Conservation (phyloP, 768 basidiomycete genomes). For the Pleurotus salmoneostramineus region DNA sequence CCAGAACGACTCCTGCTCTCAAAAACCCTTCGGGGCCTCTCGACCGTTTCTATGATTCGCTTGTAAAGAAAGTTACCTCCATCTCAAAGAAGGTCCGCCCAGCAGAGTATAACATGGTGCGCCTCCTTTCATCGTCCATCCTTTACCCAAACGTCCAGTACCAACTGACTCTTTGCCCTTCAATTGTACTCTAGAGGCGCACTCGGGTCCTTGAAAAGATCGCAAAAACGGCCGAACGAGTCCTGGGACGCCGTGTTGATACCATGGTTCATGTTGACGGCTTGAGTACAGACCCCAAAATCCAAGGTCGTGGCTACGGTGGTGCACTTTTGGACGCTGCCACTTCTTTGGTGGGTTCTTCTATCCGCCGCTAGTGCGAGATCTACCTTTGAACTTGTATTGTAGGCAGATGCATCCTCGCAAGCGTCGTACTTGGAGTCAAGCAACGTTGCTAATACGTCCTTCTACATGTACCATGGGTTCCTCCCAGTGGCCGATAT, state of each 20-base stretch:
- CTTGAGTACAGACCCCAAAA: slow-evolving; percentile 21
- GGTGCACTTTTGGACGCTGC: slow-evolving; percentile 22
- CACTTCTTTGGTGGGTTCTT: slow-evolving; percentile 16
- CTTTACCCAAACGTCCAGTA: no score
- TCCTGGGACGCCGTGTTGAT: slow-evolving; percentile 19
- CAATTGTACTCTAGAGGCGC: slow-evolving; percentile 14
- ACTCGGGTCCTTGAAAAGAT: slow-evolving; percentile 18
- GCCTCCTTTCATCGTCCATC: not conserved
- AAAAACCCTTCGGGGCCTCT: not conserved
- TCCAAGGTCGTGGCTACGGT: slow-evolving; percentile 26
- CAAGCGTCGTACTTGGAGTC: slow-evolving; percentile 25
- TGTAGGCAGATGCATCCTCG: slow-evolving; percentile 23
- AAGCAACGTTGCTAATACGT: slow-evolving; percentile 17
- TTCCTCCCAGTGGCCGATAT: slow-evolving; percentile 19
- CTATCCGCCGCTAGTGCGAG: no score
- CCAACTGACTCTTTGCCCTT: not conserved
- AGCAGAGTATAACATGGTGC: not conserved
- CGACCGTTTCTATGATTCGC: not conserved
- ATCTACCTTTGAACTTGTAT: not conserved
- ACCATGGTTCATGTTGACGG: slow-evolving; percentile 25
- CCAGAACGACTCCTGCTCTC: not conserved
- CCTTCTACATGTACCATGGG: slow-evolving; percentile 21
- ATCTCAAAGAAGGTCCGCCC: not conserved
- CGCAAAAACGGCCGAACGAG: slow-evolving; percentile 14
- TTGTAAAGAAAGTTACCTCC: not conserved